Base-by-base conservation (phyloP, 2,329 filamentous ascomycete genomes). In the Colletotrichum higginsianum region DNA sequence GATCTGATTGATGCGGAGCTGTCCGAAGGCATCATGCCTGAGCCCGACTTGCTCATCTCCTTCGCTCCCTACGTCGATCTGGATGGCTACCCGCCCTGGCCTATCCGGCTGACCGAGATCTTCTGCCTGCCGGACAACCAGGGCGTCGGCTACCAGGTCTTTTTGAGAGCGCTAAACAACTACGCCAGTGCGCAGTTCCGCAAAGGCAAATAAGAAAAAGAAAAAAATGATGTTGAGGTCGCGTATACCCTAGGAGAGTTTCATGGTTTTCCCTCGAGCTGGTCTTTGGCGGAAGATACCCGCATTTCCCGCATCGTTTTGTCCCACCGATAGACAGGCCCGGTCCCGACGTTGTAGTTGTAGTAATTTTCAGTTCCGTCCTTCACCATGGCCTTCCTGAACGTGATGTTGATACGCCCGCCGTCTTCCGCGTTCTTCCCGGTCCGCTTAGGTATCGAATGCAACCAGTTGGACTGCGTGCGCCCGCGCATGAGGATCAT, bases 31-130 rank as follows among this genome's bases (percentile, higher is more conserved):
- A 91, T 97, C 72, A 96, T 97, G 88, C 87, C 89, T 12, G 96
- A 99, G 82, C 96, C 96, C 2, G 95, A 98, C 80, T 86, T 99
- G 16, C 85, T 99, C 70, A 89, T 99, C 66, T 84, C 98, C 11
- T 99, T 99, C 80, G 91, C 93, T 1, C 94, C 95, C 4, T 90
- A 91, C 61, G 90, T 98, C 65, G 92, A 95, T 79, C 84, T 99
- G 55, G 92, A 94, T 65, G 95, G 96, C 12, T 99, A 98, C 80
- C 96, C 96, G 12, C 96, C 96, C 1, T 99, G 96, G 96, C 96
- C 98, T 83, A 89, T 98, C 73, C 90, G 96, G 53, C 84, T 99
- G 79, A 98, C 95, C 0, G 96, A 99, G 86, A 98, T 99, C 69
- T 98, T 95, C 80, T 90, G 91, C 77, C 85, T 93, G 15, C 88